A percentile compares a stretch with the other conserved stretches of the same genome.
Conservation (phyloP, 176 grass and related monocot species). For the Triticum timopheevii region DNA sequence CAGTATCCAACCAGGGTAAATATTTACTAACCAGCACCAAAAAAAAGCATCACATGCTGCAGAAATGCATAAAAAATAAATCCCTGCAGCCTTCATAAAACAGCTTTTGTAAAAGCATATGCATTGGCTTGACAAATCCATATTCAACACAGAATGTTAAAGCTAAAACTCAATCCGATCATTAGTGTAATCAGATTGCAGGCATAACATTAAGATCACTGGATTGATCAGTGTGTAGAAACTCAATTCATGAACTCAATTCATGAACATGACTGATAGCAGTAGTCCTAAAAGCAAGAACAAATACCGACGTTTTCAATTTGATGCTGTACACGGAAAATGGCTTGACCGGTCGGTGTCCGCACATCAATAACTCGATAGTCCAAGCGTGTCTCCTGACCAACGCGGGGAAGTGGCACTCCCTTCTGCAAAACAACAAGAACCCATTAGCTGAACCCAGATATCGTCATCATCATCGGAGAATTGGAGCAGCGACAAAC, state of each 20-base stretch:
- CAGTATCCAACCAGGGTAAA: not conserved
- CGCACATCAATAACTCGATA: conserved; percentile 51
- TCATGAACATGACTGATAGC: not conserved
- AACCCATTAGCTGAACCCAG: not conserved
- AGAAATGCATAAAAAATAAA: not conserved
- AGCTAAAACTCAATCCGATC: not conserved
- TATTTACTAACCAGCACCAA: not conserved
- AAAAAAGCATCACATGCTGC: not conserved
- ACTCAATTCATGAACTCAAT: not conserved
- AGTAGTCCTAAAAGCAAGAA: not conserved
- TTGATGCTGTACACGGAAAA: conserved; percentile 47
- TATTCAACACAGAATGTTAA: not conserved
- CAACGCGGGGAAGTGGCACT: conserved; percentile 30
- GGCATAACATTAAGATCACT: not conserved
- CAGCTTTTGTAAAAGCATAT: not conserved
- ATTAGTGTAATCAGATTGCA: not conserved
- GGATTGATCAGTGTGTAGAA: not conserved
- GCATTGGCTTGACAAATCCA: not conserved
- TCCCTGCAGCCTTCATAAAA: not conserved
- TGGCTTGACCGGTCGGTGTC: conserved; percentile 60
- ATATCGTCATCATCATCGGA: not conserved
- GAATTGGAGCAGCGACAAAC: not conserved
- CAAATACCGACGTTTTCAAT: conserved; percentile 58
- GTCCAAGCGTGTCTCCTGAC: conserved; percentile 67
- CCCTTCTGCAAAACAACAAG: conserved; percentile 29